Evolutionary conservation across 371 early-diverging fungal species (phyloP), one percentile per base, ranked within the genome.

Genomic region (Syncephalastrum racemosum): DNA sequence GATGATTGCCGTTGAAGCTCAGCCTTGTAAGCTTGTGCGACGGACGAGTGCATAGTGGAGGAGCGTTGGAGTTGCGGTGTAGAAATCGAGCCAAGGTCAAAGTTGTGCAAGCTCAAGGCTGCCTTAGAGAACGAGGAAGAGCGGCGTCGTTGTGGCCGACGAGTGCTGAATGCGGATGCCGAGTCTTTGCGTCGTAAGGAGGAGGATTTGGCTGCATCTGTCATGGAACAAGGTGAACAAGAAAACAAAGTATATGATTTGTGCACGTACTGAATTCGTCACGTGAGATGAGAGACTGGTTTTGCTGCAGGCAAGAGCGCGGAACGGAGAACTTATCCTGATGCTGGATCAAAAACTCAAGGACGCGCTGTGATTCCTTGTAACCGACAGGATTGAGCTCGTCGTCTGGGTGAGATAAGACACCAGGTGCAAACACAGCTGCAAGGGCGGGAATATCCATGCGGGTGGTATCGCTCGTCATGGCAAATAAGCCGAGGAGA

Each of bases 381-480:
- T 87, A 87, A 44, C 82, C 77, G 22, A 75, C 78, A 16, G 84
- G 84, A 19, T 77, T 81, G 67, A 84, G 60, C 22, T 73, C 69
- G 56, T 84, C 81, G 44, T 71, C 73, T 22, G 84, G 84, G 52
- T 82, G 82, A 3, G 81, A 79, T 6, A 86, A 58, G 14, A 85
- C 71, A 18, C 75, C 77, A 43, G 87, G 87, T 40, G 84, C 77
- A 70, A 86, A 86, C n/a, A 84, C 78, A 18, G 82, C 75, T 7
- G 87, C 82, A 19, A 86, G 53, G 41, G 82, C 79, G 15, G 75
- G 69, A 2, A 75, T 60, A 54, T 80, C 77, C 87, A 86, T 86
- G 19, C 80, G 71, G 19, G 82, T 84, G 19, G 62, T 58, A 14
- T 72, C 70, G n/a, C 67, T 69, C 45, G 77, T 71, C 14, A 71